Evolutionary conservation across 1,284 basidiomycete genomes (phyloP), one percentile per base, ranked within the genome.

Genomic region (Leccinum proximum): DNA sequence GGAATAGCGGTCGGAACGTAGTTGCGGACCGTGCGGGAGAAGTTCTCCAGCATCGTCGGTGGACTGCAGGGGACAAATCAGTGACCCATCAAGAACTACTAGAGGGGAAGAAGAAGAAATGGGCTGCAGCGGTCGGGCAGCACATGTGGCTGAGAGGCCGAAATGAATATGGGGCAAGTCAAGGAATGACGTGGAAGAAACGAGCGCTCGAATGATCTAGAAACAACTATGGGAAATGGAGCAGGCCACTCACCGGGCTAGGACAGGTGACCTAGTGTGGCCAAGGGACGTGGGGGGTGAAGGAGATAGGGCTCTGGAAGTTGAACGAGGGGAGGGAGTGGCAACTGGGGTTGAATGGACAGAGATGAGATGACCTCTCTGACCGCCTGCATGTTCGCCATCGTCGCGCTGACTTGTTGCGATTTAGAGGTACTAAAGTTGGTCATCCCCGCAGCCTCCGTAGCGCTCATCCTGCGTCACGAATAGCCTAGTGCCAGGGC

Each of bases 1-100:
- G 81, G 76, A 50, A 84, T 80, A 10, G 82, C 80, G 18, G 82
- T 78, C 2, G 84, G 84, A 18, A 87, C 81, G 62, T 85, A 86
- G 66, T 75, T 81, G 59, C 82, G 80, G 40, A 86, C 75, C 2
- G 82, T 78, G 22, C 81, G 79, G 14, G 84, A 84, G 68, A 85
- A 78, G 42, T 77, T 77, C 70, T 85, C 81, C 14, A 85, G 76
- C 63, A 82, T 77, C 0, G 84, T 79, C 5, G 79, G 80, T 67
- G 80, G 79, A 58, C 84, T 82, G 73, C 58, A 66, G 65, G 33
- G 33, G 30, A 70, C 60, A 30, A 30, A 56, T 77, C 64, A 75
- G 75, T 67, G 65, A 30, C 7, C 37, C 45, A 30, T 11, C 38
- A 42, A 60, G 58, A 7, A 58, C 9, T 4, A n/a, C 53, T 22